Conservation (phyloP, 2,329 filamentous ascomycete species). For the Cladophialophora exuberans region DNA sequence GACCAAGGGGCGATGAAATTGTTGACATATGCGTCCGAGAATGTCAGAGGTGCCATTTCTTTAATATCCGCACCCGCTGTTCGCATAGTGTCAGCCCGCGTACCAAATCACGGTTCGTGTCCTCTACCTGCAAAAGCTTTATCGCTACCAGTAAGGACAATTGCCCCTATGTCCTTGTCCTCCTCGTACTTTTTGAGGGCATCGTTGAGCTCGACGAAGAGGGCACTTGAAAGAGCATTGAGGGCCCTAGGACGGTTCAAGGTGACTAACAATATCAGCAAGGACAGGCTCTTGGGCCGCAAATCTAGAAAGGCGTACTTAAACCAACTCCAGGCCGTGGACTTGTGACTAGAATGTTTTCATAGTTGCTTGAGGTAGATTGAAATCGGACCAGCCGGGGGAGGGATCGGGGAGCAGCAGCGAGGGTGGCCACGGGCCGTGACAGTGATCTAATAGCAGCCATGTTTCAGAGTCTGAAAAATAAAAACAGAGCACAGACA, state of each 20-base stretch:
- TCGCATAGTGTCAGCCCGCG: neutral
- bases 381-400: slow-evolving; percentile 58
- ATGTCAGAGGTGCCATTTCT: slow-evolving; percentile 93
- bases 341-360: slow-evolving; percentile 78
- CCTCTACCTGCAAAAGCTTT: slow-evolving; percentile 75
- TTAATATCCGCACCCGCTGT: slow-evolving; percentile 94
- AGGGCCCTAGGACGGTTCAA: slow-evolving; percentile 93
- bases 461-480: slow-evolving; percentile 9
- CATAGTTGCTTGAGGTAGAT: slow-evolving; percentile 60
- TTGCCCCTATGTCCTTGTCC: slow-evolving; percentile 70
- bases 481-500: neutral
- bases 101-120: slow-evolving; percentile 8
- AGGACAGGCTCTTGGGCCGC: neutral
- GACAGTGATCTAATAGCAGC: slow-evolving; percentile 21
- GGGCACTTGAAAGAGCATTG: slow-evolving; percentile 88
- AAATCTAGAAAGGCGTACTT: slow-evolving; percentile 57
- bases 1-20: slow-evolving; percentile 98
- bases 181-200: slow-evolving; percentile 72
- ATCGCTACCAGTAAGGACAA: slow-evolving; percentile 84
- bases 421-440: slow-evolving; percentile 55
- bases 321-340: slow-evolving; percentile 89
- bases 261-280: slow-evolving; percentile 60
- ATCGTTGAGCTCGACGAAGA: slow-evolving; percentile 86
- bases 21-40: slow-evolving; percentile 80
- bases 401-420: slow-evolving; percentile 61